Base-by-base conservation (phyloP, 163 green algal genomes). In the Scenedesmus sp. region DNA sequence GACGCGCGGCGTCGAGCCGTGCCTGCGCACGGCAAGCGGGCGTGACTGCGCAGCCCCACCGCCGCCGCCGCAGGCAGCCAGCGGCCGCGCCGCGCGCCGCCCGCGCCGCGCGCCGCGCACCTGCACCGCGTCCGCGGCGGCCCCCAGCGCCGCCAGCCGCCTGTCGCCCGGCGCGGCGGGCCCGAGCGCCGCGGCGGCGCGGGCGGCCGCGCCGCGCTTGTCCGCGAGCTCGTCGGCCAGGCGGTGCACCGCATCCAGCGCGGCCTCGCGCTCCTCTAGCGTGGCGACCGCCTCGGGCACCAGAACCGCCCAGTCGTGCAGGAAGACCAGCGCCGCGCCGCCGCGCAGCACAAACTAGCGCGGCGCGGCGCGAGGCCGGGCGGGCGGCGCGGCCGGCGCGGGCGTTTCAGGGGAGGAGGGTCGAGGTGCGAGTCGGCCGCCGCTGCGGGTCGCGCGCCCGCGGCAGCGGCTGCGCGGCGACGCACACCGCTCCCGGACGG, bases 261-360 rank as follows among this genome's bases (percentile, higher is more conserved):
- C 48, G 15, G 48, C 64, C 57, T 82, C 75, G 3, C 75, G 51
- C 53, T 75, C 51, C 54, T 82, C 34, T 24, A 82, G 63, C 18
- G 47, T 33, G 1, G 36, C 53, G 29, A 75, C 28, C 13, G 57
- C 53, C 36, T 82, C 75, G 28, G 75, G 75, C 15, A 82, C 31
- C 34, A 82, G 51, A 15, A 70, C 53, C 22, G 28, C 42, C 31
- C 54, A 72, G 47, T 80, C 72, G 44, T 73, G 72, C 60, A 80
- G 72, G 58, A 72, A 63, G 20, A 80, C 72, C 31, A 80, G 45
- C 31, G 45, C n/a, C 5, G 72, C 72, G 5, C n/a, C 72, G 33
- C 20, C 45, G 24, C 60, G 60, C 44, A 72, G 17, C n/a, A 51
- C 28, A 54, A 54, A 63, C 72, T 73, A 10, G 39, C 39, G n/a